A percentile compares a stretch with the other conserved stretches of the same genome.
phyloP scores from a whole-genome alignment of 2,329 filamentous ascomycete genomes.

The Bipolaris cookei region DNA sequence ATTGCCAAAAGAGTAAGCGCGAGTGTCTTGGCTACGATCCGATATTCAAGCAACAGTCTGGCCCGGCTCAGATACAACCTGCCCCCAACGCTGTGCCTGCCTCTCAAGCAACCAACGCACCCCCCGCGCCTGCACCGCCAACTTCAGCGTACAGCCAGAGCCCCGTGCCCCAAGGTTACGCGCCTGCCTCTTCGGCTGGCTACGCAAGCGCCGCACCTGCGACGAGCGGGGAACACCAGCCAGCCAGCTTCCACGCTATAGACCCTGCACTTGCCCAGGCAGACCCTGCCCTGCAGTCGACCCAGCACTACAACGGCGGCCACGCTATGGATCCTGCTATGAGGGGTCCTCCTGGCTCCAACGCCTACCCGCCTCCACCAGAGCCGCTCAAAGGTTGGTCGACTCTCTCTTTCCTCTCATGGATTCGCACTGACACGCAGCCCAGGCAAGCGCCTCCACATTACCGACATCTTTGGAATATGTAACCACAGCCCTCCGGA shows the following conservation, averaged over 20 bases:
- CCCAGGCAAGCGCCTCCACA: constrained; percentile 45
- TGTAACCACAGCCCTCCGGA: constrained; percentile 46
- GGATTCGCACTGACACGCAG: constrained; percentile 9
- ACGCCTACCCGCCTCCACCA: constrained; percentile 23
- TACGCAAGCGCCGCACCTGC: constrained; percentile 46
- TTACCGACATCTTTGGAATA: constrained; percentile 45
- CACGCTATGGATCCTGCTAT: constrained; percentile 44
- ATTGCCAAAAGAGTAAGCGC: constrained; percentile 87
- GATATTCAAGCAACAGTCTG: constrained; percentile 77
- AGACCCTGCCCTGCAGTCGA: constrained; percentile 39
- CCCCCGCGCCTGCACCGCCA: constrained; percentile 43
- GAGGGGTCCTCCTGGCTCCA: constrained; percentile 32
- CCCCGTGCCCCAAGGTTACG: constrained; percentile 52
- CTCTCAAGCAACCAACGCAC: constrained; percentile 40
- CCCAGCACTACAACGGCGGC: constrained; percentile 43
- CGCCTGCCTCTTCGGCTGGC: constrained; percentile 53
- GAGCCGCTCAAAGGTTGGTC: constrained; percentile 40
- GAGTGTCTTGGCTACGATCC: constrained; percentile 87
- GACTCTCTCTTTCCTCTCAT: neutral
- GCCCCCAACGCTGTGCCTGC: constrained; percentile 60
- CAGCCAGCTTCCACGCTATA: constrained; percentile 66
- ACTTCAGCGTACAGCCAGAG: constrained; percentile 46
- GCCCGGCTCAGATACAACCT: constrained; percentile 75
- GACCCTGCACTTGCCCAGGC: constrained; percentile 67
- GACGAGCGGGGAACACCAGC: constrained; percentile 42